A percentile compares a stretch with the other conserved stretches of the same genome.
Evolutionary conservation across 2,329 filamentous ascomycete species (phyloP).

Genomic region (Penicillium sp.): DNA sequence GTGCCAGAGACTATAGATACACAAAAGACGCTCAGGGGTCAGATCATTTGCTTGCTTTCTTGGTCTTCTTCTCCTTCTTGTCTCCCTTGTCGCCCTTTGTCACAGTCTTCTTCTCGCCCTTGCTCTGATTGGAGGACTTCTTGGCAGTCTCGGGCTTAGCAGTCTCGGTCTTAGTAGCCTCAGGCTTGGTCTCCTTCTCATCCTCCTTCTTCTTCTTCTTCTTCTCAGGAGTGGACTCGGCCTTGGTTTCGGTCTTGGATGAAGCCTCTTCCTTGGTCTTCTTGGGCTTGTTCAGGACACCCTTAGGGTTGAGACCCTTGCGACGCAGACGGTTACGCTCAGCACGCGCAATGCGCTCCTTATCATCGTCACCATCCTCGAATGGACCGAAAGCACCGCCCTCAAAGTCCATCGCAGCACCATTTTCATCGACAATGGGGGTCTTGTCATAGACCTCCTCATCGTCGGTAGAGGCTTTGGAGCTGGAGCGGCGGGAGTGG

Average conservation of each 20-base stretch:
- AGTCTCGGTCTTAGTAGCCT: constrained; percentile 23
- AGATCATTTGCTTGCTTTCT: constrained; percentile 38
- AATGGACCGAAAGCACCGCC: constrained; percentile 71
- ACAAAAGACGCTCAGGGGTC: constrained; percentile 20
- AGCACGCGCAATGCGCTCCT: constrained; percentile 71
- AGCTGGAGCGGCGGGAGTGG: constrained; percentile 26
- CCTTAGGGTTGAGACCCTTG: constrained; percentile 73
- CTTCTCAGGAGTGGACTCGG: not conserved
- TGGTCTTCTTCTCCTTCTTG: constrained; percentile 34
- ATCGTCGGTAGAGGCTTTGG: constrained; percentile 40
- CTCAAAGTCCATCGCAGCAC: constrained; percentile 33
- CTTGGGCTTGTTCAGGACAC: constrained; percentile 49
- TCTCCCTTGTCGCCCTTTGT: constrained; percentile 29
- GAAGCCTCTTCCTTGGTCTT: constrained; percentile 34
- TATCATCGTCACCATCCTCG: constrained; percentile 70
- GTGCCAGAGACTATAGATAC: constrained; percentile 31
- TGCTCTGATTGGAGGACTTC: constrained; percentile 6
- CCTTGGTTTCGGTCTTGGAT: not conserved
- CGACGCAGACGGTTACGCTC: constrained; percentile 73
- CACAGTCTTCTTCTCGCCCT: constrained; percentile 30
- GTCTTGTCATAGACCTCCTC: constrained; percentile 65
- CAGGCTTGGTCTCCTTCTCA: constrained; percentile 19
- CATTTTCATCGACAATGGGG: constrained; percentile 59
- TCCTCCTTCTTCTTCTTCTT: not conserved
- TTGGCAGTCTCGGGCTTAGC: constrained; percentile 24